Conservation (phyloP, 225 moss, liverwort and hornwort species). For the Ulota crispa region DNA sequence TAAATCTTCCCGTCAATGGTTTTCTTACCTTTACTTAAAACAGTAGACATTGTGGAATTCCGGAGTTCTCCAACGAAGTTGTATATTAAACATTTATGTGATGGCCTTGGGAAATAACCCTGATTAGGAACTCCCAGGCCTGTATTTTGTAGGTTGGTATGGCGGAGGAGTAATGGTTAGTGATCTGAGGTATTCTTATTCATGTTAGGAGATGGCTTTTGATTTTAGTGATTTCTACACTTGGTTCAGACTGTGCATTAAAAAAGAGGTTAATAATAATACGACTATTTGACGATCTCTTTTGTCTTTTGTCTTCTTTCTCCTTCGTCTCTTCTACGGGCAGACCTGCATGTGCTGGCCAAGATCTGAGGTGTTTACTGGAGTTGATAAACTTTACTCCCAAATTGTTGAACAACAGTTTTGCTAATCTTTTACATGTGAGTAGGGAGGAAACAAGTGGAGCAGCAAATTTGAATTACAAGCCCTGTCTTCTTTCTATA, state of each 20-base stretch:
- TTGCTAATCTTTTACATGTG: too few species aligned
- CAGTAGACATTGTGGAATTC: background rate
- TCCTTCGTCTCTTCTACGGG: background rate
- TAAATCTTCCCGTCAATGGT: slow-evolving; percentile 11
- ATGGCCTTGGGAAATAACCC: slow-evolving; percentile 37
- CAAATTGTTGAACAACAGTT: too few species aligned
- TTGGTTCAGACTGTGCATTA: slow-evolving; percentile 16
- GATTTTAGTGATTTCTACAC: slow-evolving; percentile 17
- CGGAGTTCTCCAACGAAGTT: background rate
- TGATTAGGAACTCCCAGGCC: slow-evolving; percentile 28
- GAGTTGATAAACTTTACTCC: too few species aligned
- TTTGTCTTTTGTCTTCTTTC: background rate
- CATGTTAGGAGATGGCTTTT: slow-evolving; percentile 9
- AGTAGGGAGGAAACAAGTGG: too few species aligned
- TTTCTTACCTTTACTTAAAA: background rate
- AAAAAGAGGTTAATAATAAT: slow-evolving; percentile 17
- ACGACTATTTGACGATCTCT: background rate
- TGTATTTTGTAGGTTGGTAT: slow-evolving; percentile 40
- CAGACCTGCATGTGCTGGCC: too few species aligned
- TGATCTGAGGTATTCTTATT: slow-evolving; percentile 30
- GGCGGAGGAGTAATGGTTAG: slow-evolving; percentile 16
- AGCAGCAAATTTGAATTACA: too few species aligned
- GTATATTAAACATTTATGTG: slow-evolving; percentile 44
- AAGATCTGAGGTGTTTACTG: too few species aligned
- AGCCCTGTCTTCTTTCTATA: too few species aligned